These are phyloP conservation scores for Fusarium mangiferae DNA, from an alignment of 2,329 filamentous ascomycete genomes.

Conservation along the genomic window DNA sequence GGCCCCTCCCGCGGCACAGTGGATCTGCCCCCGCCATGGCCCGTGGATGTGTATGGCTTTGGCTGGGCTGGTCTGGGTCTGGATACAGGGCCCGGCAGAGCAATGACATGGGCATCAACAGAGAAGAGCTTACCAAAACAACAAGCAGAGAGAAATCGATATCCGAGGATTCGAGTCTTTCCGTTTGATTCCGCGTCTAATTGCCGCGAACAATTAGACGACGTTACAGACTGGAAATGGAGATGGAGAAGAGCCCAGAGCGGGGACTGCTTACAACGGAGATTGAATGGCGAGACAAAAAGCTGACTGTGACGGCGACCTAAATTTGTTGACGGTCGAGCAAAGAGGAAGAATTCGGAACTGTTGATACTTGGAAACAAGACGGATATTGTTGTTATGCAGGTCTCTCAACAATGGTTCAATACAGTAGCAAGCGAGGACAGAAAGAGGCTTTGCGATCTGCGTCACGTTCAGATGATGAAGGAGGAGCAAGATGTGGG, in stretches of 20 bases:
- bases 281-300: constrained; percentile 25
- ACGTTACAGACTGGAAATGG: constrained; percentile 1
- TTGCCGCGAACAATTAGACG: constrained; percentile 21
- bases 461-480: constrained; percentile 28
- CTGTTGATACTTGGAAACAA: constrained; percentile 19
- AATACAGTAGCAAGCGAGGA: neutral
- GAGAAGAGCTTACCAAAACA: constrained; percentile 34
- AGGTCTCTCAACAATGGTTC: constrained; percentile 13
- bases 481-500: constrained; percentile 24
- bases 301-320: constrained; percentile 18
- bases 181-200: constrained; percentile 18
- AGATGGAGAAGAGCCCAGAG: neutral
- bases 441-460: constrained; percentile 29
- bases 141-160: constrained; percentile 28
- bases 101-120: constrained; percentile 18
- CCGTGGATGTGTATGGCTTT: constrained; percentile 1
- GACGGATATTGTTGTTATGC: constrained; percentile 3
- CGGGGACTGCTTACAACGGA: constrained; percentile 15
- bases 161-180: constrained; percentile 16
- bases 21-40: constrained; percentile 27
- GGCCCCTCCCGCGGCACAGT: constrained; percentile 32
- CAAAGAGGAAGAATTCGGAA: constrained; percentile 15
- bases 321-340: constrained; percentile 28
- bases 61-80: neutral
- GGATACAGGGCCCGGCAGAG: constrained; percentile 17